A percentile compares a stretch with the other conserved stretches of the same genome.
phyloP scores from a whole-genome alignment of 108 stramenopile species.

The Pseudonitzschia delicatissima region DNA sequence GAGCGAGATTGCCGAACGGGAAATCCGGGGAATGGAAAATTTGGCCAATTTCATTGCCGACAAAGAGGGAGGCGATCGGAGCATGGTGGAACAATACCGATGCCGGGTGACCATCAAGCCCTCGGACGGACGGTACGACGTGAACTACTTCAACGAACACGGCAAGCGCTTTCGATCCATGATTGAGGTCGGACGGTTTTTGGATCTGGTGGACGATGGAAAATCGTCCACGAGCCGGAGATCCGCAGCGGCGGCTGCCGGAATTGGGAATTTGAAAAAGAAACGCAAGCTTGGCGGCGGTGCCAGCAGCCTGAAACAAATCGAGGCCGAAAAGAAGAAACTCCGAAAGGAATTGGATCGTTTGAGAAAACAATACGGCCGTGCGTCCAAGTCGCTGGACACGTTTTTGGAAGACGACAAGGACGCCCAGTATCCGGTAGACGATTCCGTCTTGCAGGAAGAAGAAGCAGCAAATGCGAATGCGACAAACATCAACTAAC shows the following conservation, averaged over 20 bases:
- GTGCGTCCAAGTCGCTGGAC: constrained; percentile 64
- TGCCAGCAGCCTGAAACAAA: constrained; percentile 31
- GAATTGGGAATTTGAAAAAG: constrained; percentile 16
- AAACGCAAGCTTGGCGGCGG: constrained; percentile 11
- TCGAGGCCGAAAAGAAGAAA: constrained; percentile 67
- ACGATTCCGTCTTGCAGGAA: constrained; percentile 43
- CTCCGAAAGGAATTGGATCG: constrained; percentile 74
- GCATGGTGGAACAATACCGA: constrained; percentile 28
- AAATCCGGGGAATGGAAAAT: constrained; percentile 64
- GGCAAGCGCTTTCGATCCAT: constrained; percentile 75
- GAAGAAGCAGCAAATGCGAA: constrained; percentile 13
- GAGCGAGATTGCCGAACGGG: constrained; percentile 55
- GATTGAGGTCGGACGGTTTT: constrained; percentile 69
- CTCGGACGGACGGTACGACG: constrained; percentile 66
- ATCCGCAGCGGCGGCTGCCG: constrained; percentile 6
- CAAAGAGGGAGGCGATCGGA: constrained; percentile 43
- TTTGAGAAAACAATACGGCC: constrained; percentile 52
- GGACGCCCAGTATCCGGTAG: constrained; percentile 40
- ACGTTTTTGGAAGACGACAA: constrained; percentile 64
- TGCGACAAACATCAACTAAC: not conserved
- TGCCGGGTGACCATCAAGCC: constrained; percentile 38
- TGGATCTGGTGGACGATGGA: constrained; percentile 48
- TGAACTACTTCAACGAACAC: constrained; percentile 61
- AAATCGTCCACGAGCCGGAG: not conserved
- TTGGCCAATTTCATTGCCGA: constrained; percentile 62